Evolutionary conservation across 2,329 filamentous ascomycete genomes (phyloP).

Genomic region (Paraphaeosphaeria minitans): DNA sequence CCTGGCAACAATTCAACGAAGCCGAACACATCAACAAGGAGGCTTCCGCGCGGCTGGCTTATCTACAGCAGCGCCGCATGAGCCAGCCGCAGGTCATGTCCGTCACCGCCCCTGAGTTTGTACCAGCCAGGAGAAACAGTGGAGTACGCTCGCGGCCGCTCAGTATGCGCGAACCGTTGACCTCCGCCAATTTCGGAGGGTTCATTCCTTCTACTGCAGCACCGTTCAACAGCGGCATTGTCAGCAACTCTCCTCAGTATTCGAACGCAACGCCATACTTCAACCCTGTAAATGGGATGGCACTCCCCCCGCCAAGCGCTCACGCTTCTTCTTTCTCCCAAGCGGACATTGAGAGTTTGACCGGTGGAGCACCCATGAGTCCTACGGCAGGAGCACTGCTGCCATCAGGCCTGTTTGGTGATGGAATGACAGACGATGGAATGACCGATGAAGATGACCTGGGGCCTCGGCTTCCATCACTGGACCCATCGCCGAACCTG

Average conservation of each 20-base stretch:
- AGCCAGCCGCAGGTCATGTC: slow-evolving; percentile 48
- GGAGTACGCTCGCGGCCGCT: slow-evolving; percentile 48
- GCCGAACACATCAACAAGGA: slow-evolving; percentile 48
- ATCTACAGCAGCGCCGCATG: slow-evolving; percentile 43
- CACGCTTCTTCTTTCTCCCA: slow-evolving; percentile 57
- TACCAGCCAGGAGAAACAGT: slow-evolving; percentile 47
- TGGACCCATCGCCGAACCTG: slow-evolving; percentile 38
- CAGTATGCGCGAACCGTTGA: slow-evolving; percentile 45
- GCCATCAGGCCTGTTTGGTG: slow-evolving; percentile 69
- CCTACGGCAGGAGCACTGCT: slow-evolving; percentile 76
- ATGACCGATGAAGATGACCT: slow-evolving; percentile 41
- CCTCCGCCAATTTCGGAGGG: slow-evolving; percentile 36
- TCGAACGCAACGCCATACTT: slow-evolving; percentile 56
- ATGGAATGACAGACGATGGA: slow-evolving; percentile 53
- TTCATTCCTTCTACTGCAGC: slow-evolving; percentile 47
- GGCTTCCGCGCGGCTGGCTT: slow-evolving; percentile 50
- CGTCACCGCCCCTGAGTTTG: slow-evolving; percentile 36
- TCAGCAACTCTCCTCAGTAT: slow-evolving; percentile 60
- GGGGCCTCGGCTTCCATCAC: slow-evolving; percentile 26
- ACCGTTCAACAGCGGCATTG: slow-evolving; percentile 53
- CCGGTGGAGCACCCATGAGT: slow-evolving; percentile 72
- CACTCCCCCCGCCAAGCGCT: slow-evolving; percentile 47
- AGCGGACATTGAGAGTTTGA: slow-evolving; percentile 65
- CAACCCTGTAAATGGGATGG: slow-evolving; percentile 67
- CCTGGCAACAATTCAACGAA: slow-evolving; percentile 41